phyloP scores from a whole-genome alignment of 2,329 filamentous ascomycete genomes.

The Septoria petroselini region DNA sequence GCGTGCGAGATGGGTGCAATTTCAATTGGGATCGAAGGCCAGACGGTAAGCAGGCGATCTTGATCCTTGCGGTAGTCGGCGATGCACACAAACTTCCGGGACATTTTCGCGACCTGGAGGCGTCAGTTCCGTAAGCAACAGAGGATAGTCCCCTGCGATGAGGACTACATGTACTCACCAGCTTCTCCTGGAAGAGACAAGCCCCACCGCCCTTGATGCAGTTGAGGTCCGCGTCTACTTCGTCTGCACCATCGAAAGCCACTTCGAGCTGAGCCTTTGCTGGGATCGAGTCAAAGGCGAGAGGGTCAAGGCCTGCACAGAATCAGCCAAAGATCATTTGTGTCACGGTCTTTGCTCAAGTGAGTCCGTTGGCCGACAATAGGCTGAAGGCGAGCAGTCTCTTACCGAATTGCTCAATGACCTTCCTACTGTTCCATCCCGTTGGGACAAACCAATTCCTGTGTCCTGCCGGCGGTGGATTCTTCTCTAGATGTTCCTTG shows the following conservation, averaged over 20 bases:
- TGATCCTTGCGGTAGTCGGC: constrained; percentile 88
- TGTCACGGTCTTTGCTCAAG: too few species aligned
- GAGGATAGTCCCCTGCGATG: too few species aligned
- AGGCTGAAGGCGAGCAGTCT: background rate
- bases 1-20: constrained; percentile 81
- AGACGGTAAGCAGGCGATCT: constrained; percentile 66
- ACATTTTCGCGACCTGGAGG: constrained; percentile 17
- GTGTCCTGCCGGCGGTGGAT: constrained; percentile 47
- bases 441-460: constrained; percentile 86
- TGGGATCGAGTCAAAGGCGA: constrained; percentile 73
- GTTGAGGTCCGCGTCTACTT: constrained; percentile 91
- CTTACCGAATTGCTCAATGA: constrained; percentile 68
- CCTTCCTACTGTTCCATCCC: constrained; percentile 82
- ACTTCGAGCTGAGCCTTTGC: constrained; percentile 69
- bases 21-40: constrained; percentile 88
- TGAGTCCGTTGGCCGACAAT: too few species aligned
- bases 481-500: constrained; percentile 52
- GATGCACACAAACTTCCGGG: constrained; percentile 36
- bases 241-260: constrained; percentile 93
- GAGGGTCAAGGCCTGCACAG: constrained; percentile 59
- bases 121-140: constrained; percentile 44
- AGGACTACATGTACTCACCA: constrained; percentile 45
- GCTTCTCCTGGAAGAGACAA: constrained; percentile 97
- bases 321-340: background rate
- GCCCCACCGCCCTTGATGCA: constrained; percentile 97